Evolutionary conservation across 805 yeast genomes (phyloP), one percentile per base, ranked within the genome.

Genomic region (Candida glaebosa): DNA sequence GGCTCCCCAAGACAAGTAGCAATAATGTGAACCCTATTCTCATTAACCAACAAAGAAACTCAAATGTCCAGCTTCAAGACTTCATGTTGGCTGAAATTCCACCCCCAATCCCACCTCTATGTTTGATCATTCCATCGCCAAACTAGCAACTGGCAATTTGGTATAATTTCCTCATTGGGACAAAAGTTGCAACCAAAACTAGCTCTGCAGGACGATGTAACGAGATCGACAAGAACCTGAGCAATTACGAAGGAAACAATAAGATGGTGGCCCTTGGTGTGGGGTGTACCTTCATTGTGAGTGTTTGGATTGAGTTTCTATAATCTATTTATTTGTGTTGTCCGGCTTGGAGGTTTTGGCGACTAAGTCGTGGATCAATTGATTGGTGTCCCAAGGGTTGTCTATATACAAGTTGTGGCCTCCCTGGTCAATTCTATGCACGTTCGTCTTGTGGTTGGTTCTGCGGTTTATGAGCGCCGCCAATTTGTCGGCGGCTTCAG

Each of bases 401-500:
- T 70, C 75, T 25, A 70, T 62, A 44, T 69, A 69, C 38, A 70
- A 54, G 43, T 70, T 69, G 50, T 70, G 75, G 1, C 75, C 75
- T 8, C 73, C 72, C 41, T 67, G 69, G 2, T 55, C 47, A 5
- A 65, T 46, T 25, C 46, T 52, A 41, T 56, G 45, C 34, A 63
- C 57, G 10, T 49, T 46, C 8, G 61, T 55, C 28, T 40, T 40
- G 6, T 40, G 34, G 2, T 34, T 16, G 14, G n/a, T 18, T 8
- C 20, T 33, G 3, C 41, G 37, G 28, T 57, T 56, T 24, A 66
- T 43, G 9, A 48, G 37, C 2, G 52, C 45, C n/a, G 54, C 60
- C 39, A 70, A 47, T 34, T 56, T 61, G 16, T 48, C 41, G 4
- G 84, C 84, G 0, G 84, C 83, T 31, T 66, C 70, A 1, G 71